A percentile compares a stretch with the other conserved stretches of the same genome.
Evolutionary conservation across 2,329 filamentous ascomycete species (phyloP).

Genomic region (Chaetothyriales sp.): DNA sequence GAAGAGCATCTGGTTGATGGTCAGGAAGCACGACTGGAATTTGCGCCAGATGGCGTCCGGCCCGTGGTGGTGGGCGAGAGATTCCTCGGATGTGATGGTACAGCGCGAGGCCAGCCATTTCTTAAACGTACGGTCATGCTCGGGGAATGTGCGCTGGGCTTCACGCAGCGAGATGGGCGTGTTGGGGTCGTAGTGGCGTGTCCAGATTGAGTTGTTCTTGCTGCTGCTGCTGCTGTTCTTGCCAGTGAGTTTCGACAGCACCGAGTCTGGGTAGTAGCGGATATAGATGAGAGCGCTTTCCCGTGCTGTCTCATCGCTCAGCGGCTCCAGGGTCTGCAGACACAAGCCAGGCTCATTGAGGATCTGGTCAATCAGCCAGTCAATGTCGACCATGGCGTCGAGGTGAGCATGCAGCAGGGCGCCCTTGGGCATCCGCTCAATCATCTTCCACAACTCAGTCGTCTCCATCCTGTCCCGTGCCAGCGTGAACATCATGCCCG

Average conservation of each 20-base stretch:
- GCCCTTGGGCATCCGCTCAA: constrained; percentile 79
- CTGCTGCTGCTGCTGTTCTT: constrained; percentile 16
- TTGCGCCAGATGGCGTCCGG: constrained; percentile 73
- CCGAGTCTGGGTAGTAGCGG: constrained; percentile 13
- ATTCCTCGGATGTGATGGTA: constrained; percentile 56
- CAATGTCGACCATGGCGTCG: constrained; percentile 80
- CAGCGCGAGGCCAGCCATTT: constrained; percentile 61
- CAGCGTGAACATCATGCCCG: constrained; percentile 85
- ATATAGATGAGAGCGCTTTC: constrained; percentile 7
- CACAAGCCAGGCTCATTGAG: constrained; percentile 33
- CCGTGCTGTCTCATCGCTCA: constrained; percentile 11
- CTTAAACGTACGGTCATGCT: constrained; percentile 55
- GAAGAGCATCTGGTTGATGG: constrained; percentile 60
- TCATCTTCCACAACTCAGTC: constrained; percentile 75
- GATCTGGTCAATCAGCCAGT: constrained; percentile 59
- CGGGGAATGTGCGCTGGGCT: constrained; percentile 60
- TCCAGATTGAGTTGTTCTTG: constrained; percentile 43
- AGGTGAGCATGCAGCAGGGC: constrained; percentile 72
- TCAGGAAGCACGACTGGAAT: constrained; percentile 58
- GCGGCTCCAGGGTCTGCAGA: constrained; percentile 9
- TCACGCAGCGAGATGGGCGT: constrained; percentile 42
- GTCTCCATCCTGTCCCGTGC: constrained; percentile 71
- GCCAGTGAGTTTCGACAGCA: constrained; percentile 8
- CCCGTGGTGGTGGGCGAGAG: constrained; percentile 65
- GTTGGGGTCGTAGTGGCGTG: constrained; percentile 42